These are phyloP conservation scores for Ophiosphaerella herpotricha DNA, from an alignment of 2,329 filamentous ascomycete genomes.

Conservation along the genomic window DNA sequence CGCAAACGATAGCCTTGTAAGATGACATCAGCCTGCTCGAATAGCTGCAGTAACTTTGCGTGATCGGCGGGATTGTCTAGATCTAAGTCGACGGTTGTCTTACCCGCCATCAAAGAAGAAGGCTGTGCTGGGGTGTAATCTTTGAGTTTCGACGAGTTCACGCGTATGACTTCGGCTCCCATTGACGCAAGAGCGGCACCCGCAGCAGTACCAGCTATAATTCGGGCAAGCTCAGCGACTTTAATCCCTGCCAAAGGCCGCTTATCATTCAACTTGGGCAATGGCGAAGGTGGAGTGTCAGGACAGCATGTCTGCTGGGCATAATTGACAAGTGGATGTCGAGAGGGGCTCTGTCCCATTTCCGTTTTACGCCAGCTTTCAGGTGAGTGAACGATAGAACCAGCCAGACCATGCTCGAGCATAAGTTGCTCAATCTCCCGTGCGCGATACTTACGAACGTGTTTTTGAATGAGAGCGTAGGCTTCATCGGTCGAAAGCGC, in stretches of 20 bases:
- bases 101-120: constrained; percentile 17
- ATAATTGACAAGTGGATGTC: constrained; percentile 51
- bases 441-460: constrained; percentile 41
- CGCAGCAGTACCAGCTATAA: constrained; percentile 50
- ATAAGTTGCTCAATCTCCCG: constrained; percentile 24
- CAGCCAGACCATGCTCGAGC: constrained; percentile 28
- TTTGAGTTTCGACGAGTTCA: constrained; percentile 32
- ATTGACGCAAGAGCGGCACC: constrained; percentile 45
- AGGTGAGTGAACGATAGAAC: constrained; percentile 52
- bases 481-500: constrained; percentile 22
- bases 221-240: constrained; percentile 43
- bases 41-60: constrained; percentile 43
- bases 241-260: constrained; percentile 50
- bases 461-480: constrained; percentile 22
- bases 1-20: constrained; percentile 58
- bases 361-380: constrained; percentile 50
- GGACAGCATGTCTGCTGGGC: constrained; percentile 26
- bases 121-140: too few species aligned
- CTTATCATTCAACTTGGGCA: background rate
- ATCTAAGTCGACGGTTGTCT: constrained; percentile 50
- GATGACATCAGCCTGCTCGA: constrained; percentile 57
- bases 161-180: constrained; percentile 45
- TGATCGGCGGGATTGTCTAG: constrained; percentile 29
- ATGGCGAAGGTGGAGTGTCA: too few species aligned
- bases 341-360: constrained; percentile 51